These are phyloP conservation scores for Peziza echinospora DNA, from an alignment of 495 filamentous ascomycete species.

Conservation along the genomic window DNA sequence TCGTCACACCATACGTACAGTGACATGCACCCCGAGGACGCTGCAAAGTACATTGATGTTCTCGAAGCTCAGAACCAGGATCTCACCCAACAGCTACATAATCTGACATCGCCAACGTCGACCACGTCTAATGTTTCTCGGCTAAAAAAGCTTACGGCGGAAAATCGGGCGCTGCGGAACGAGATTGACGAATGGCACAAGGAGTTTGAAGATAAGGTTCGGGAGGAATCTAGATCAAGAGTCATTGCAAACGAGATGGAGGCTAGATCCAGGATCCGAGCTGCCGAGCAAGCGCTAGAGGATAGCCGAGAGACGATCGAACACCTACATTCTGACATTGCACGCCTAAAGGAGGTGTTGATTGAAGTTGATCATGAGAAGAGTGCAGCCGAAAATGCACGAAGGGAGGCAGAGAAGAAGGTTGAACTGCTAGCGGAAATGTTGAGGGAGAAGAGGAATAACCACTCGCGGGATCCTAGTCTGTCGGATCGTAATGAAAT, in stretches of 20 bases:
- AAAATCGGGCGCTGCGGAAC: conserved; percentile 19
- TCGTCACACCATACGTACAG: background rate
- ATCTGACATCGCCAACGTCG: conserved; percentile 20
- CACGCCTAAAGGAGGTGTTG: conserved; percentile 5
- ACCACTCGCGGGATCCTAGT: conserved; percentile 9
- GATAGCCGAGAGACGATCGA: background rate
- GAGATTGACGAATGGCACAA: conserved; percentile 26
- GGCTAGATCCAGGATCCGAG: conserved; percentile 6
- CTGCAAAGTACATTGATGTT: conserved; percentile 28
- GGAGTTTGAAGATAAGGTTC: conserved; percentile 23
- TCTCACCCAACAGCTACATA: conserved; percentile 22
- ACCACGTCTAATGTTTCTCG: conserved; percentile 21
- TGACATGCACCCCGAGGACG: conserved; percentile 2
- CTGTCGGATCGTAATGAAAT: conserved; percentile 5
- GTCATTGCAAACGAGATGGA: conserved; percentile 13
- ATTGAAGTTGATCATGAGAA: conserved; percentile 12
- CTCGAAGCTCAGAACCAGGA: conserved; percentile 27
- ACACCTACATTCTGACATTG: conserved; percentile 6
- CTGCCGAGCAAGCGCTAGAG: conserved; percentile 18
- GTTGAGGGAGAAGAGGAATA: conserved; percentile 19
- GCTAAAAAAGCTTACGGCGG: conserved; percentile 20
- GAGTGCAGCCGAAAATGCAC: conserved; percentile 21
- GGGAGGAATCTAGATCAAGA: conserved; percentile 20
- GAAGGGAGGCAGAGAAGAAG: conserved; percentile 20
- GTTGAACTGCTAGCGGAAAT: conserved; percentile 23